Evolutionary conservation across 2,329 filamentous ascomycete species (phyloP), one percentile per base, ranked within the genome.

Genomic region (Fusarium mundagurra): DNA sequence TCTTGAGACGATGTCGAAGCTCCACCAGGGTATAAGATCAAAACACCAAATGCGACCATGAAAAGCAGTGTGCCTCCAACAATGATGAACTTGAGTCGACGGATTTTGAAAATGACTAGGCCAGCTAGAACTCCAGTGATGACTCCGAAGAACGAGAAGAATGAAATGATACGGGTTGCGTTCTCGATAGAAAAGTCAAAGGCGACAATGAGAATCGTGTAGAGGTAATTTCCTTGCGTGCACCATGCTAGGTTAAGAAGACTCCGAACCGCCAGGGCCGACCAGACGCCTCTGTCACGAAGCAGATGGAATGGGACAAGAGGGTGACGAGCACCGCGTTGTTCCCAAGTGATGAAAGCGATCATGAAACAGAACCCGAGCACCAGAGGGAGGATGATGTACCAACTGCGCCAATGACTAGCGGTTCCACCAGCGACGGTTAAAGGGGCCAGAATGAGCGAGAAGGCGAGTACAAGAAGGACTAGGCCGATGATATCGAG

Each of bases 261-360:
- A 64, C 82, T 81, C 6, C 84, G 85, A 48, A 92, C 88, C 1
- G 87, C 88, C 16, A 92, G 80, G 1, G 89, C 87, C 5, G 86
- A 88, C 89, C 89, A 92, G 3, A 92, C 88, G 1, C 86, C 87
- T n/a, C 90, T 86, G 67, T 92, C 88, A 67, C 85, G 86, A 29
- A 92, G 81, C 0, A 91, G 83, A 74, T 86, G 79, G 77, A 91
- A 90, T 1, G 89, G 90, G 2, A 91, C 79, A 74, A 91, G 86
- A 0, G 90, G 89, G 51, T 75, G 76, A 10, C 87, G 83, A 4
- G 85, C 84, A 39, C 86, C 84, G 1, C 78, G 83, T 29, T 80
- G 82, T 72, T 91, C 89, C 89, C 89, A 91, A 8, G 84, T 45
- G 39, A 90, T 75, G 74, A 88, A 91, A 0, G 81, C 77, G 0